Conservation (phyloP, 2,329 filamentous ascomycete genomes). For the Nemania sp. region DNA sequence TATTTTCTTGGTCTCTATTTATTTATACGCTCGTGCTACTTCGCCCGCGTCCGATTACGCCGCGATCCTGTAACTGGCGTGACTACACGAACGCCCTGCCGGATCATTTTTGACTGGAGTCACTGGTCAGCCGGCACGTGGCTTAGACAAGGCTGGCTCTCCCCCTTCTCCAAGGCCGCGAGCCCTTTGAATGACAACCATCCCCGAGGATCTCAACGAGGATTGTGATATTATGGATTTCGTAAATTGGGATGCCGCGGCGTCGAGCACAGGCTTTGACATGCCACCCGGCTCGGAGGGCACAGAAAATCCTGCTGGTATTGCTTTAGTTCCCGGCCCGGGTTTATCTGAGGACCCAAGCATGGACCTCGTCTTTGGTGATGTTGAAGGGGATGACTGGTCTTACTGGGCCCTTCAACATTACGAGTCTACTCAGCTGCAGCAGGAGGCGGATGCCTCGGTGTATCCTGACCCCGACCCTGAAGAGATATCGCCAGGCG, state of each 20-base stretch:
- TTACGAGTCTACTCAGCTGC: conserved; percentile 50
- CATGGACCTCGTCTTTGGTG: conserved; percentile 58
- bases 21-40: conserved; percentile 7
- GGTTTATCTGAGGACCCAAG: conserved; percentile 36
- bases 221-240: conserved; percentile 59
- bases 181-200: conserved; percentile 41
- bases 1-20: not conserved
- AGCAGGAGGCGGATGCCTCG: conserved; percentile 40
- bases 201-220: conserved; percentile 46
- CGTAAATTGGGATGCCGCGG: conserved; percentile 62
- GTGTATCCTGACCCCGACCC: conserved; percentile 36
- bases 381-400: conserved; percentile 62
- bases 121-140: conserved; percentile 13
- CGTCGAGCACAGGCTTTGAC: conserved; percentile 40
- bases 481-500: conserved; percentile 33
- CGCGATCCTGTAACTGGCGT: conserved; percentile 9
- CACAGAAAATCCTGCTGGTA: conserved; percentile 37
- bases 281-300: conserved; percentile 43
- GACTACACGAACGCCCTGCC: conserved; percentile 10
- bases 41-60: conserved; percentile 13
- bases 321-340: conserved; percentile 29
- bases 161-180: not conserved
- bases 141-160: conserved; percentile 1
- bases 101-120: conserved; percentile 4
- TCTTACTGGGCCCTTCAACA: conserved; percentile 63